A percentile compares a stretch with the other conserved stretches of the same genome.
These are phyloP conservation scores for Leishmania tarentolae DNA, from an alignment of 208 protist species.

Conservation along the genomic window DNA sequence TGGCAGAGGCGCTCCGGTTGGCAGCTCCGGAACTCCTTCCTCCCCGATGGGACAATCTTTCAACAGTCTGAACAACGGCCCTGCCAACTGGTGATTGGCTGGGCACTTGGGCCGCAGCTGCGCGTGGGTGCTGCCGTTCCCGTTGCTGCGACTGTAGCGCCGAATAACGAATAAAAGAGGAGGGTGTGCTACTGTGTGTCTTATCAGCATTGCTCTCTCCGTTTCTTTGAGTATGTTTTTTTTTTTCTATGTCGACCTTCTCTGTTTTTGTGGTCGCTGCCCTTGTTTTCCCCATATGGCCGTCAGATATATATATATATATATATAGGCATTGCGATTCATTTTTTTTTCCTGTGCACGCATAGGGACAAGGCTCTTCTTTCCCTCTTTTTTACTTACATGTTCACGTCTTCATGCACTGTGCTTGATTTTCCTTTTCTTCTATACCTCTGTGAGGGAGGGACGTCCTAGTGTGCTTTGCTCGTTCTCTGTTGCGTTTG, in stretches of 20 bases:
- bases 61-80: slow-evolving; percentile 25
- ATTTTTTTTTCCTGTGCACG: not conserved
- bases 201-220: too few relatives aligned
- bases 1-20: not conserved
- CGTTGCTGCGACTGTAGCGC: slow-evolving; percentile 1
- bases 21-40: slow-evolving; percentile 3
- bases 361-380: not conserved
- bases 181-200: not conserved
- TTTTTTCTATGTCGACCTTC: too few relatives aligned
- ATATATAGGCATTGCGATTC: not conserved
- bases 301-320: not conserved
- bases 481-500: not conserved
- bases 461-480: too few relatives aligned
- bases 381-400: not conserved
- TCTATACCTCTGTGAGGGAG: not conserved
- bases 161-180: not conserved
- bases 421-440: not conserved
- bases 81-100: slow-evolving; percentile 48
- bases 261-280: not conserved
- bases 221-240: too few relatives aligned
- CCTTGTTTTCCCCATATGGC: not conserved
- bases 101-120: slow-evolving; percentile 32
- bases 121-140: slow-evolving; percentile 32
- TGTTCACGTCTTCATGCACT: not conserved
- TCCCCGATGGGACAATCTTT: slow-evolving; percentile 25